Percentiles rank a stretch among this genome's conserved stretches.
Conservation (phyloP, 2,329 filamentous ascomycete genomes). For the Cladobotryum protrusum region DNA sequence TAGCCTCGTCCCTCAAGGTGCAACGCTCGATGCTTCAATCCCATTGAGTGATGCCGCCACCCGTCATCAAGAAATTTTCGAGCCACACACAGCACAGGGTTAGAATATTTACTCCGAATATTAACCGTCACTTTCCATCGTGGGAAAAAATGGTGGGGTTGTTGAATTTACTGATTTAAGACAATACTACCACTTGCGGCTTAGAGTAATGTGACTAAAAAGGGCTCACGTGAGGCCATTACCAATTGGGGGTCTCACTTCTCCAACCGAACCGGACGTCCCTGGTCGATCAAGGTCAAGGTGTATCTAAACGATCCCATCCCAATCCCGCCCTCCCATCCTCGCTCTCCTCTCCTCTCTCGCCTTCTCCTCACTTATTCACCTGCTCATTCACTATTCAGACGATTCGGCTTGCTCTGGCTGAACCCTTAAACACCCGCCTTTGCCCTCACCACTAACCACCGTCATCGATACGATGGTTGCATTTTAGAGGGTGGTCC, state of each 20-base stretch:
- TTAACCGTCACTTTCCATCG: constrained; percentile 4
- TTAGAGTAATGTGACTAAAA: neutral
- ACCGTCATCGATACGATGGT: constrained; percentile 19
- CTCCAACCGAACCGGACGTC: neutral
- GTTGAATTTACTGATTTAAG: constrained; percentile 3
- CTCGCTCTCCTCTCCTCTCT: constrained; percentile 6
- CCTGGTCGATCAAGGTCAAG: neutral
- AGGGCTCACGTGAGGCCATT: constrained; percentile 6
- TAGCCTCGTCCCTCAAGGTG: too few relatives aligned
- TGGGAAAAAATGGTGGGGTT: constrained; percentile 3
- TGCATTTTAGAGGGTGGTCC: constrained; percentile 51
- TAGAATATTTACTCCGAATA: neutral
- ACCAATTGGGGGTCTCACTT: constrained; percentile 3
- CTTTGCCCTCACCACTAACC: neutral
- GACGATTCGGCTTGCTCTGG: too few relatives aligned
- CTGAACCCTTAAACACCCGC: neutral
- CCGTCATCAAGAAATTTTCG: constrained; percentile 10
- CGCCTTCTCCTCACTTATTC: constrained; percentile 1
- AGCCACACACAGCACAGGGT: neutral
- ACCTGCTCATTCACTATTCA: neutral
- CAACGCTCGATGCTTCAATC: neutral
- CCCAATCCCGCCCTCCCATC: constrained; percentile 4
- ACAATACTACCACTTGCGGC: neutral
- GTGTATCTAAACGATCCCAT: neutral
- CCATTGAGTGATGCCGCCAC: constrained; percentile 6